Evolutionary conservation across 2,329 filamentous ascomycete species (phyloP).

Genomic region (Aschersonia sp.): DNA sequence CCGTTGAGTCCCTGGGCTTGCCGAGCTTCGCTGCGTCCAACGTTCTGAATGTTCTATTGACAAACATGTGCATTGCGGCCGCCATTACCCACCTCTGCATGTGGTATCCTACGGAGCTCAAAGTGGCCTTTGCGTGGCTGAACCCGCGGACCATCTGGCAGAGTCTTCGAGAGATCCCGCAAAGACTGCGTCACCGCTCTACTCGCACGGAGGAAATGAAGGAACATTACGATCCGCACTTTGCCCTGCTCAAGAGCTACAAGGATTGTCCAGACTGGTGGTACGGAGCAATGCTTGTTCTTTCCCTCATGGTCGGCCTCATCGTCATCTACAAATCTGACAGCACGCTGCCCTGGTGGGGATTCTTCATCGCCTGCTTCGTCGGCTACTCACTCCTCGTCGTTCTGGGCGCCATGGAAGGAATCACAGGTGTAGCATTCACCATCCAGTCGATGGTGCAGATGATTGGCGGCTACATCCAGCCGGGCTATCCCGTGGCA

Average conservation of each 20-base stretch:
- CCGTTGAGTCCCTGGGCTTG: slow-evolving; percentile 19
- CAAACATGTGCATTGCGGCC: slow-evolving; percentile 31
- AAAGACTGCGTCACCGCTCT: not conserved
- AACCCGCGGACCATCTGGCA: not conserved
- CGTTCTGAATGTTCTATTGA: slow-evolving; percentile 22
- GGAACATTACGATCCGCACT: slow-evolving; percentile 22
- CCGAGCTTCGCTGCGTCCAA: slow-evolving; percentile 27
- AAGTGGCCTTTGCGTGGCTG: slow-evolving; percentile 8
- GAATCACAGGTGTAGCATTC: slow-evolving; percentile 18
- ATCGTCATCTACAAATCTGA: slow-evolving; percentile 18
- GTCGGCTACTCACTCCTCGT: slow-evolving; percentile 20
- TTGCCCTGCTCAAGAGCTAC: slow-evolving; percentile 24
- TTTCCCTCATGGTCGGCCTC: slow-evolving; percentile 17
- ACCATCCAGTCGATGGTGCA: slow-evolving; percentile 23
- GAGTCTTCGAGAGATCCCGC: not conserved
- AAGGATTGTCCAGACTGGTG: slow-evolving; percentile 26
- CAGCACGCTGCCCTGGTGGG: slow-evolving; percentile 20
- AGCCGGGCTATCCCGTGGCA: slow-evolving; percentile 22
- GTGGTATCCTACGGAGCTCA: slow-evolving; percentile 12
- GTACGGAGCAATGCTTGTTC: slow-evolving; percentile 18
- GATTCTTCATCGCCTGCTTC: slow-evolving; percentile 22
- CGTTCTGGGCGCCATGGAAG: slow-evolving; percentile 23
- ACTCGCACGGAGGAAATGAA: slow-evolving; percentile 5
- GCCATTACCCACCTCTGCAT: slow-evolving; percentile 16
- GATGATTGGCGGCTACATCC: slow-evolving; percentile 32